These are phyloP conservation scores for Globisporangium abappressorium DNA, from an alignment of 352 stramenopile genomes.

Conservation along the genomic window DNA sequence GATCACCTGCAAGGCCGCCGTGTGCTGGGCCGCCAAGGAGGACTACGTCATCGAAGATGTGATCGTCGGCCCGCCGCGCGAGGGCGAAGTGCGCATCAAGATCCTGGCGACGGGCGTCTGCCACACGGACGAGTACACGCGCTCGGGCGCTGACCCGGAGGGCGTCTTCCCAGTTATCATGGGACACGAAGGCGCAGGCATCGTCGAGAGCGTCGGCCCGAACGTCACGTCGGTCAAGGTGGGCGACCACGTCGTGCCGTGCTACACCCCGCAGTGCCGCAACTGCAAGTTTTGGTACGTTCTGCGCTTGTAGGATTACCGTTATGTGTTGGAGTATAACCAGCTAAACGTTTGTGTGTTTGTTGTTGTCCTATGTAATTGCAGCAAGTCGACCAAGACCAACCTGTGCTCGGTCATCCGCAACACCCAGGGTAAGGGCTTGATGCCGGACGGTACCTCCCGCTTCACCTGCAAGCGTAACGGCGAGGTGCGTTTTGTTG, in stretches of 20 bases:
- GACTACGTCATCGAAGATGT: constrained; percentile 84
- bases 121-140: constrained; percentile 88
- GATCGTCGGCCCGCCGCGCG: constrained; percentile 57
- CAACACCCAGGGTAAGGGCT: constrained; percentile 64
- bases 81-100: constrained; percentile 80
- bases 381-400: constrained; percentile 79
- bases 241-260: constrained; percentile 93
- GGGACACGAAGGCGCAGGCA: constrained; percentile 80
- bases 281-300: constrained; percentile 86
- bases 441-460: constrained; percentile 83
- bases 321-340: neutral
- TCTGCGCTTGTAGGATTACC: neutral
- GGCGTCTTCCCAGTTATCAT: constrained; percentile 87
- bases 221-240: constrained; percentile 80
- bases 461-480: constrained; percentile 88
- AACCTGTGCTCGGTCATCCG: constrained; percentile 87
- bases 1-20: constrained; percentile 89
- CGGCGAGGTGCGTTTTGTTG: constrained; percentile 35
- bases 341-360: neutral
- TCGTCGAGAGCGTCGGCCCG: constrained; percentile 80
- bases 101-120: constrained; percentile 84
- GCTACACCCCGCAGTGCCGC: constrained; percentile 92
- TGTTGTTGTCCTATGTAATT: neutral
- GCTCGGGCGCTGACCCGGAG: constrained; percentile 73
- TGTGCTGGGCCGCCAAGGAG: constrained; percentile 85